Conservation (phyloP, 2,329 filamentous ascomycete genomes). For the Fusarium protoensiforme region DNA sequence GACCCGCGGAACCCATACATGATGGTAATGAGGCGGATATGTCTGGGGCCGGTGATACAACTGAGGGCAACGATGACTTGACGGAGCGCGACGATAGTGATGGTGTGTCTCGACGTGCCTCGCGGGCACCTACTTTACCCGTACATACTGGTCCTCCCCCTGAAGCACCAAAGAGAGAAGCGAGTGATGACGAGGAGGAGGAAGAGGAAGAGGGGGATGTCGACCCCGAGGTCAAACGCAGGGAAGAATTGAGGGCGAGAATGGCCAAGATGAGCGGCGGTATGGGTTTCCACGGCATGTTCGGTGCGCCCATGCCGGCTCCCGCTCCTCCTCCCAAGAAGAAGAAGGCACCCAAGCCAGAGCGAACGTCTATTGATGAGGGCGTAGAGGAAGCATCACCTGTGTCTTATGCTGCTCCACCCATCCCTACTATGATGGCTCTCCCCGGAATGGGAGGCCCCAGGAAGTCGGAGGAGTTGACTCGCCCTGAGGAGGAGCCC, state of each 20-base stretch:
- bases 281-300: constrained; percentile 97
- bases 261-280: constrained; percentile 99
- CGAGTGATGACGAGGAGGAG: constrained; percentile 70
- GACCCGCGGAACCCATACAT: constrained; percentile 56
- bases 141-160: constrained; percentile 35
- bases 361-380: constrained; percentile 55
- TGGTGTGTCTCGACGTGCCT: constrained; percentile 59
- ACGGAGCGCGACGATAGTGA: constrained; percentile 82
- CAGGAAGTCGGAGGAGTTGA: constrained; percentile 56
- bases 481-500: constrained; percentile 52
- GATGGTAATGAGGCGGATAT: constrained; percentile 75
- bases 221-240: constrained; percentile 86
- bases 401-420: constrained; percentile 57
- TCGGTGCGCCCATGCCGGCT: constrained; percentile 77
- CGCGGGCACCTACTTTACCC: constrained; percentile 53
- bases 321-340: constrained; percentile 63
- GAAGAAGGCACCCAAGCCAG: constrained; percentile 63
- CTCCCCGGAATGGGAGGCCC: constrained; percentile 78
- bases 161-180: constrained; percentile 52
- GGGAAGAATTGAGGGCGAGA: constrained; percentile 88
- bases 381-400: constrained; percentile 58
- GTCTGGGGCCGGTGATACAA: constrained; percentile 72
- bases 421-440: constrained; percentile 70
- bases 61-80: constrained; percentile 68
- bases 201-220: constrained; percentile 85